These are phyloP conservation scores for Fusarium piperis DNA, from an alignment of 2,329 filamentous ascomycete species.

Conservation along the genomic window DNA sequence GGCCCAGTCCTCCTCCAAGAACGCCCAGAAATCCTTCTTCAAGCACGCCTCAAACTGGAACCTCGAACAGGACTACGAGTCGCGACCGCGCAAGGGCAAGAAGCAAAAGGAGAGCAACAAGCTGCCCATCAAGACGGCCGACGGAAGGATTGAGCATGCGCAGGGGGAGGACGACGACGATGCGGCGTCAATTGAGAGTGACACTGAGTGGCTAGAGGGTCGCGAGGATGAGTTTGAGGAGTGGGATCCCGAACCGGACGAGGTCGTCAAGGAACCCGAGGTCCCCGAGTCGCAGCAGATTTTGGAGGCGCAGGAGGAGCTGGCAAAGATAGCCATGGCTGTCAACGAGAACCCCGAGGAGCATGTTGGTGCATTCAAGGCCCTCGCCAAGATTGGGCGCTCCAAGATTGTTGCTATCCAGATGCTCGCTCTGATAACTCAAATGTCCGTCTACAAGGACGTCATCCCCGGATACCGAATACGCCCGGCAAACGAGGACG, in stretches of 20 bases:
- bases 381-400: conserved; percentile 77
- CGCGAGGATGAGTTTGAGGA: conserved; percentile 64
- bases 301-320: conserved; percentile 86
- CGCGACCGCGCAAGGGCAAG: conserved; percentile 79
- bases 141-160: conserved; percentile 74
- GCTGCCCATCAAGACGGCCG: conserved; percentile 86
- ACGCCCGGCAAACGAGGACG: conserved; percentile 79
- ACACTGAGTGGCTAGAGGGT: conserved; percentile 71
- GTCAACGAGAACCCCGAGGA: conserved; percentile 96
- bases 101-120: conserved; percentile 78
- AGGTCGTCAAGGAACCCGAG: conserved; percentile 64
- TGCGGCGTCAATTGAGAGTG: conserved; percentile 67
- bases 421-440: conserved; percentile 86
- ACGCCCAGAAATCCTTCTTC: conserved; percentile 72
- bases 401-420: conserved; percentile 78
- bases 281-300: conserved; percentile 84
- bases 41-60: conserved; percentile 85
- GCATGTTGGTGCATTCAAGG: conserved; percentile 81
- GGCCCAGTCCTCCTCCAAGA: conserved; percentile 47
- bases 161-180: conserved; percentile 64
- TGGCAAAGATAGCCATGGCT: conserved; percentile 81
- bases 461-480: conserved; percentile 97
- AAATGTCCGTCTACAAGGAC: conserved; percentile 92
- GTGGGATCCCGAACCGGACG: conserved; percentile 58
- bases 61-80: conserved; percentile 91